These are phyloP conservation scores for Capronia epimyces DNA, from an alignment of 2,329 filamentous ascomycete genomes.

Conservation along the genomic window DNA sequence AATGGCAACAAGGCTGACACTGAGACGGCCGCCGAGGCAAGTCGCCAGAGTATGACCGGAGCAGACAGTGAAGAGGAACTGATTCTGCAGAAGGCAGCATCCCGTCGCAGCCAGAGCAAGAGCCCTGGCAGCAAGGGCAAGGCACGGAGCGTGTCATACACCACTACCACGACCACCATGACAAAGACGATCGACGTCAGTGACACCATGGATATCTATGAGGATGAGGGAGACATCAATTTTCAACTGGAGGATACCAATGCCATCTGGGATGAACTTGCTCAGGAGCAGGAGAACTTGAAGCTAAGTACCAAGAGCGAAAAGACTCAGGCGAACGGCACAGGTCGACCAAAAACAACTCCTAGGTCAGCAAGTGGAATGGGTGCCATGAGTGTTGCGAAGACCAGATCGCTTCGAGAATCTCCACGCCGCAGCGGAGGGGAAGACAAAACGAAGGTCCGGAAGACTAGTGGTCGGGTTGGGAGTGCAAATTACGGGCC, in stretches of 20 bases:
- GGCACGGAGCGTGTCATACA: constrained; percentile 30
- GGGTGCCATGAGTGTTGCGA: constrained; percentile 25
- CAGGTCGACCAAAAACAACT: constrained; percentile 19
- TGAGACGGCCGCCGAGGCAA: constrained; percentile 51
- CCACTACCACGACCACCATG: constrained; percentile 28
- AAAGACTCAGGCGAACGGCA: constrained; percentile 9
- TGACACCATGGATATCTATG: constrained; percentile 28
- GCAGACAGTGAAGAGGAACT: constrained; percentile 76
- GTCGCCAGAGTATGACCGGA: constrained; percentile 55
- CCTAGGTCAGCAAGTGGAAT: constrained; percentile 25
- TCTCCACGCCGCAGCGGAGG: constrained; percentile 27
- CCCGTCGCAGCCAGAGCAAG: constrained; percentile 41
- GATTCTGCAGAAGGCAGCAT: constrained; percentile 67
- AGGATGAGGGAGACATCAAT: constrained; percentile 25
- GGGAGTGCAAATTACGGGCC: constrained; percentile 35
- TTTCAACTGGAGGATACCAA: constrained; percentile 24
- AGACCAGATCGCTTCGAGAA: constrained; percentile 26
- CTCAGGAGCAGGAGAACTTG: constrained; percentile 28
- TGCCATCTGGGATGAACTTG: constrained; percentile 28
- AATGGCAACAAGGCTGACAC: constrained; percentile 40
- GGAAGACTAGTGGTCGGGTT: constrained; percentile 45
- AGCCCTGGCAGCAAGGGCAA: constrained; percentile 29
- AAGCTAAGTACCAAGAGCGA: constrained; percentile 24
- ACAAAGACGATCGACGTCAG: constrained; percentile 26
- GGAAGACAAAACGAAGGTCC: constrained; percentile 33